phyloP scores from a whole-genome alignment of 192 early-diverging fungal genomes.

The Radiomyces spectabilis region DNA sequence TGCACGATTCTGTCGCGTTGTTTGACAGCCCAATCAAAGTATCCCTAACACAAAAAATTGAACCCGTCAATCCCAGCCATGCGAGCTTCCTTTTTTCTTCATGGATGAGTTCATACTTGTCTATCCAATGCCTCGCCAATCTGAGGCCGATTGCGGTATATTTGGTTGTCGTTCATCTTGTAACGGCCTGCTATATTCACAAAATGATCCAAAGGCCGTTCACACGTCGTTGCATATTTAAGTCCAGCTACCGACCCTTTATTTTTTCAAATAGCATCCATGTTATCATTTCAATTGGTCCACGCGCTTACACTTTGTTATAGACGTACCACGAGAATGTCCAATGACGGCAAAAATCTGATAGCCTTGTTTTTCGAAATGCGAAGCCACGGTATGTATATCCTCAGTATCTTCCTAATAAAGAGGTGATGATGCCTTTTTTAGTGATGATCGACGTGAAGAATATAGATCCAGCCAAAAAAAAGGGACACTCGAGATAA shows the following conservation, averaged over 20 bases:
- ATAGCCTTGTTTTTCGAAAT: conserved; percentile 14
- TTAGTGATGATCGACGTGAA: no score
- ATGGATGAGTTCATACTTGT: background rate
- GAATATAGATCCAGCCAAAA: no score
- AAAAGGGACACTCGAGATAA: background rate
- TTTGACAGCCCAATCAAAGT: conserved; percentile 16
- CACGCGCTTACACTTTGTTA: background rate
- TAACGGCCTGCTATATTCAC: conserved; percentile 14
- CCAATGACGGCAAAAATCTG: conserved; percentile 18
- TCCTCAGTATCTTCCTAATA: conserved; percentile 12
- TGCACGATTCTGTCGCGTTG: conserved; percentile 9
- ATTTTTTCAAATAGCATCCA: no score
- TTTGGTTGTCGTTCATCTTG: conserved; percentile 10
- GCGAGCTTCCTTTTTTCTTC: background rate
- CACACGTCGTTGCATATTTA: conserved; percentile 8
- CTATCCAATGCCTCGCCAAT: conserved; percentile 2
- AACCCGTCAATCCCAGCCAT: background rate
- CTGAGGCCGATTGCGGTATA: conserved; percentile 6
- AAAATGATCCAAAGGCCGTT: conserved; percentile 6
- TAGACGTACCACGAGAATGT: conserved; percentile 12
- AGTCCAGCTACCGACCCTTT: conserved; percentile 10
- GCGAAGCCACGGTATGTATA: conserved; percentile 7
- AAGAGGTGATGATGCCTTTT: background rate
- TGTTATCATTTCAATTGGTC: no score
- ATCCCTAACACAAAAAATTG: conserved; percentile 8